Conservation (phyloP, 2,329 filamentous ascomycete genomes). For the Calycina herbarum region DNA sequence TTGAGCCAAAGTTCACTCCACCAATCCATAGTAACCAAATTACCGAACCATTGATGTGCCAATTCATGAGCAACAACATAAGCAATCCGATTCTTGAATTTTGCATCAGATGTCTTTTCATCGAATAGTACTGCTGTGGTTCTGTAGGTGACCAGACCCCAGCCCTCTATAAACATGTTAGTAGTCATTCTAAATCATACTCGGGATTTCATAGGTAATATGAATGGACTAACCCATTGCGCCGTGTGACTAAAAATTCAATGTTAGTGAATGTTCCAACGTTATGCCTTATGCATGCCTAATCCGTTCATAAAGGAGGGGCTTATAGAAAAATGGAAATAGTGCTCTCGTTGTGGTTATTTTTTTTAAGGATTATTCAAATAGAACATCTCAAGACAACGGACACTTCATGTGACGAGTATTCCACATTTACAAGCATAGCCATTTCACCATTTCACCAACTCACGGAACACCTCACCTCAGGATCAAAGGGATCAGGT, state of each 20-base stretch:
- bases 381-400: no score
- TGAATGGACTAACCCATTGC: slow-evolving; percentile 58
- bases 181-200: neutral
- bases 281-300: neutral
- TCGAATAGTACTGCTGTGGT: slow-evolving; percentile 97
- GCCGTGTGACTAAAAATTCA: slow-evolving; percentile 50
- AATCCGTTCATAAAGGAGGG: neutral
- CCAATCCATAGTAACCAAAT: slow-evolving; percentile 96
- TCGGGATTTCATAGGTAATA: neutral
- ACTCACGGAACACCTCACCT: no score
- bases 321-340: neutral
- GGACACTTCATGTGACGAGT: no score
- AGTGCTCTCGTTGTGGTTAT: neutral
- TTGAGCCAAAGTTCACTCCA: slow-evolving; percentile 94
- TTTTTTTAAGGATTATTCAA: no score
- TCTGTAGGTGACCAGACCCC: slow-evolving; percentile 93
- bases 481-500: neutral
- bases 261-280: neutral
- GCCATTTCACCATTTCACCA: no score
- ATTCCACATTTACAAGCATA: no score
- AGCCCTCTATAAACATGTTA: slow-evolving; percentile 55
- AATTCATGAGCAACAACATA: slow-evolving; percentile 99
- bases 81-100: slow-evolving; percentile 89
- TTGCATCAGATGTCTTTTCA: slow-evolving; percentile 83
- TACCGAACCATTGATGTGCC: slow-evolving; percentile 95